phyloP scores from a whole-genome alignment of 129 eudicot genomes.

The Tagetes erecta region DNA sequence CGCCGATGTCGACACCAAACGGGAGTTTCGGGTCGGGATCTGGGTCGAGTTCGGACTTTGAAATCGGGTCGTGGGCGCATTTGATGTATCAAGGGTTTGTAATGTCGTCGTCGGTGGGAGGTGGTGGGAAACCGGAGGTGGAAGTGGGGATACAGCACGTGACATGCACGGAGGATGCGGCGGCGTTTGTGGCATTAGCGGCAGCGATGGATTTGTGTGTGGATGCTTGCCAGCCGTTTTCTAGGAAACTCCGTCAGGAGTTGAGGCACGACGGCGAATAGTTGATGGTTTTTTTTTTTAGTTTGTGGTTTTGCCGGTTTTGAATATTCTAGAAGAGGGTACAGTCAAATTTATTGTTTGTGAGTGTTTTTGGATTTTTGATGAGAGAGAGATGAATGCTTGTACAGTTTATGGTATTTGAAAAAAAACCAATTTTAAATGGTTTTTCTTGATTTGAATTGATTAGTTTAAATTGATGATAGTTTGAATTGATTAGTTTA shows the following conservation, averaged over 20 bases:
- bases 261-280: constrained; percentile 55
- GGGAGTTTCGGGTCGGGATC: constrained; percentile 80
- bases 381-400: constrained; percentile 17
- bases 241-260: constrained; percentile 79
- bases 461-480: not conserved
- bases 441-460: constrained; percentile 17
- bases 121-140: constrained; percentile 73
- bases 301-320: constrained; percentile 2
- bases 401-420: constrained; percentile 21
- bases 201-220: constrained; percentile 89
- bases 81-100: constrained; percentile 80
- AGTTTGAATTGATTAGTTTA: not conserved
- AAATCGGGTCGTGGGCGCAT: constrained; percentile 77
- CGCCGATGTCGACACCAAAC: constrained; percentile 67
- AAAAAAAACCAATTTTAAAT: constrained; percentile 9
- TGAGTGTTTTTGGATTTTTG: constrained; percentile 25
- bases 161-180: constrained; percentile 92
- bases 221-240: constrained; percentile 87
- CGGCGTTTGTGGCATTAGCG: constrained; percentile 80
- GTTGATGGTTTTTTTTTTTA: constrained; percentile 1
- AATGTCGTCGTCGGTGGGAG: constrained; percentile 85
- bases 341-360: constrained; percentile 26
- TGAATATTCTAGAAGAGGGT: constrained; percentile 31
- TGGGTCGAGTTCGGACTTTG: constrained; percentile 59
- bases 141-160: constrained; percentile 89